Evolutionary conservation across 2,329 filamentous ascomycete species (phyloP).

Genomic region (Paracamarosporium sp.): DNA sequence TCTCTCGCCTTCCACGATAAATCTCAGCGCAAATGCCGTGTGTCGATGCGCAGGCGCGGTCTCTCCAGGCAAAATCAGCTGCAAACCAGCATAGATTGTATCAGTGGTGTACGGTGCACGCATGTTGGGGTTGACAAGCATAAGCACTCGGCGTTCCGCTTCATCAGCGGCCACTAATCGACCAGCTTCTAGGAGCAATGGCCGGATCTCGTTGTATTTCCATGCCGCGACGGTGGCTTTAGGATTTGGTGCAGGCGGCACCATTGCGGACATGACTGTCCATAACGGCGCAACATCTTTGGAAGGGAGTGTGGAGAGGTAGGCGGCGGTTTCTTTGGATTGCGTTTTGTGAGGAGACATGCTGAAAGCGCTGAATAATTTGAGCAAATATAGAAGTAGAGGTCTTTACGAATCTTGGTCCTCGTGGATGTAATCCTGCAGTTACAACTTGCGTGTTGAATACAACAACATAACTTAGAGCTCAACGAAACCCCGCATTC

Average conservation of each 20-base stretch:
- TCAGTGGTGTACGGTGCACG: conserved; percentile 59
- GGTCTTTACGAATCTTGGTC: too few relatives aligned
- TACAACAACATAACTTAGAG: too few relatives aligned
- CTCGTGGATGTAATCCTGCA: too few relatives aligned
- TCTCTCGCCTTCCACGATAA: conserved; percentile 62
- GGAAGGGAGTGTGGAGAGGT: neutral
- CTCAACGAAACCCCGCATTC: too few relatives aligned
- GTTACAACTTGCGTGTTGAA: too few relatives aligned
- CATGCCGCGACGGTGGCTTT: conserved; percentile 8
- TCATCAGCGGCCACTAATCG: neutral
- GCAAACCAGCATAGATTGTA: conserved; percentile 62
- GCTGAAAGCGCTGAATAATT: too few relatives aligned
- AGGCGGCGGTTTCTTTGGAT: neutral
- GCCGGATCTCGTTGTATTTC: conserved; percentile 11
- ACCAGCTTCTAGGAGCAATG: neutral
- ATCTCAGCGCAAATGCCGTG: conserved; percentile 62
- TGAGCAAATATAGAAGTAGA: too few relatives aligned
- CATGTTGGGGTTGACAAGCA: conserved; percentile 1
- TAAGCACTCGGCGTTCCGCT: conserved; percentile 1
- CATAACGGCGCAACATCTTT: conserved; percentile 12
- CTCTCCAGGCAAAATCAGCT: conserved; percentile 62
- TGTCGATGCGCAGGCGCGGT: conserved; percentile 62
- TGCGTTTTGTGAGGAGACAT: neutral
- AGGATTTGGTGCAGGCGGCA: conserved; percentile 14
- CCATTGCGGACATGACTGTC: conserved; percentile 16